Conservation (phyloP, 306 rosid genomes). For the Astragalus membranaceus region DNA sequence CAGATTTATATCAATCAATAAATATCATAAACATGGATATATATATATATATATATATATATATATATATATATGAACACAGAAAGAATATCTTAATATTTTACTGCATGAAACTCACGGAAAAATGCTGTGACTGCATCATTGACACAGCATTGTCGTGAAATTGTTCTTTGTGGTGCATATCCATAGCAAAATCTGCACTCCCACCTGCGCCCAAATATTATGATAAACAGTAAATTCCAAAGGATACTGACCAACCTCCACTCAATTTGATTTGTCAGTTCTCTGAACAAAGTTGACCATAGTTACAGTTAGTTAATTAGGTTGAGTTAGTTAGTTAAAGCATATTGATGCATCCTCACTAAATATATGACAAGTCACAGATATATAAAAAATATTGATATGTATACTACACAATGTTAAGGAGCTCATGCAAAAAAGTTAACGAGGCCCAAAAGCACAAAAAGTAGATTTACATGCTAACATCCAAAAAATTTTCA, state of each 20-base stretch:
- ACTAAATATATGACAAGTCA: not conserved
- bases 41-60: too few relatives aligned
- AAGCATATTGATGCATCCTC: constrained; percentile 1
- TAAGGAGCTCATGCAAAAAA: not conserved
- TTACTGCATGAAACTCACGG: constrained; percentile 48
- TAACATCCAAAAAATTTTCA: not conserved
- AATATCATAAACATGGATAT: not conserved
- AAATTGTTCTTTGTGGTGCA: constrained; percentile 97
- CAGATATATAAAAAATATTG: not conserved
- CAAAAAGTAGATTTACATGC: not conserved
- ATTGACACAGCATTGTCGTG: constrained; percentile 79
- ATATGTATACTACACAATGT: not conserved
- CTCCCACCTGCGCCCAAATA: constrained; percentile 62
- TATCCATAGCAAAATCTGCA: constrained; percentile 80
- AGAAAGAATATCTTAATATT: not conserved
- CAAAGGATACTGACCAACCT: constrained; percentile 1
- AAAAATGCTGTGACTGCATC: constrained; percentile 96
- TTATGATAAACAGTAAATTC: constrained; percentile 25
- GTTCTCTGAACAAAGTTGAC: not conserved
- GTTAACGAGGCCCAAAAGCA: not conserved
- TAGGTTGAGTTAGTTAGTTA: not conserved
- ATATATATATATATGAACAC: too few relatives aligned
- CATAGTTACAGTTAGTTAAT: not conserved
- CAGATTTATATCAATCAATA: constrained; percentile 4
- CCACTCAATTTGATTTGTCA: not conserved